phyloP scores from a whole-genome alignment of 164 flowering plant genomes.

The Umbellularia californica region DNA sequence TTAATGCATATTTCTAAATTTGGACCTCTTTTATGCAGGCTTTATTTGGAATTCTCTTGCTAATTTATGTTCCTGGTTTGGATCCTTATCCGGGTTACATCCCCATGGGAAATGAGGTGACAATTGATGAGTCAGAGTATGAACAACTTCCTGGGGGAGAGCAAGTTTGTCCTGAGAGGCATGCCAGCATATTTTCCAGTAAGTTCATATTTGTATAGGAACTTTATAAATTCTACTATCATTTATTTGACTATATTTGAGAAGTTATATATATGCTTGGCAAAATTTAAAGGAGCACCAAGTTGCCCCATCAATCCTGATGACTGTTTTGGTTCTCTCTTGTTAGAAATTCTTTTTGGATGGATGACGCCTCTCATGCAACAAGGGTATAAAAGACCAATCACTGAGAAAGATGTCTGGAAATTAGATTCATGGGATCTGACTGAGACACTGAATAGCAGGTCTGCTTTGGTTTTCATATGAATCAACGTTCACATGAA shows the following conservation, averaged over 20 bases:
- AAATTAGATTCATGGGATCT: slow-evolving; percentile 89
- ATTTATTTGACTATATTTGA: not conserved
- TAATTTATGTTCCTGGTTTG: slow-evolving; percentile 69
- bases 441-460: slow-evolving; percentile 69
- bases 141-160: slow-evolving; percentile 86
- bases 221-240: not conserved
- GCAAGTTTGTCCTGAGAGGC: slow-evolving; percentile 90
- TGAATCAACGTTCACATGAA: not conserved
- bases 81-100: slow-evolving; percentile 81
- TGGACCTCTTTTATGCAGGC: slow-evolving; percentile 35
- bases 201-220: slow-evolving; percentile 20
- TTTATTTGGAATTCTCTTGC: slow-evolving; percentile 63
- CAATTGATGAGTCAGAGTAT: slow-evolving; percentile 48
- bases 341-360: slow-evolving; percentile 52
- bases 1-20: not conserved
- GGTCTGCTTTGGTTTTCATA: slow-evolving; percentile 31
- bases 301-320: slow-evolving; percentile 1
- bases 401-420: slow-evolving; percentile 97
- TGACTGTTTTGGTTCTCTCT: slow-evolving; percentile 17
- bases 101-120: slow-evolving; percentile 42
- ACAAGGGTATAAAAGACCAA: slow-evolving; percentile 67
- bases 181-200: slow-evolving; percentile 74
- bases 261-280: not conserved
- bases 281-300: not conserved
- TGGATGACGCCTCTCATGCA: slow-evolving; percentile 92